These are phyloP conservation scores for sweet orange (Citrus sinensis) DNA, from an alignment of 345 rosid species.

Conservation along the genomic window DVS_A1.0 CM039166.1:25788501-25789000, in stretches of 20 bases:
- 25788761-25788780: slow-evolving; percentile 23
- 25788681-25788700: background rate
- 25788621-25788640: slow-evolving; percentile 4
- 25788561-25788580: slow-evolving; percentile 34
- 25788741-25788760: slow-evolving; percentile 20
- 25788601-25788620: slow-evolving; percentile 17
- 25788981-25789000: background rate
- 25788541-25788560: slow-evolving; percentile 3
- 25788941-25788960: background rate
- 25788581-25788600: slow-evolving; percentile 11
- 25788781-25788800: slow-evolving; percentile 9
- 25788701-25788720: background rate
- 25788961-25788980: slow-evolving; percentile 6
- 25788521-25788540: slow-evolving; percentile 15
- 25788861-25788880: slow-evolving; percentile 23
- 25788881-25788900: slow-evolving; percentile 23
- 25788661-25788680: slow-evolving; percentile 17
- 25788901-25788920: slow-evolving; percentile 28
- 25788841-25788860: slow-evolving; percentile 8
- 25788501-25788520: slow-evolving; percentile 9
- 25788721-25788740: background rate
- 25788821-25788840: slow-evolving; percentile 4
- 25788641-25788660: slow-evolving; percentile 18
- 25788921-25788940: background rate
- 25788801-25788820: background rate